phyloP scores from a whole-genome alignment of 495 filamentous ascomycete genomes.

The Zalerion maritima region DNA sequence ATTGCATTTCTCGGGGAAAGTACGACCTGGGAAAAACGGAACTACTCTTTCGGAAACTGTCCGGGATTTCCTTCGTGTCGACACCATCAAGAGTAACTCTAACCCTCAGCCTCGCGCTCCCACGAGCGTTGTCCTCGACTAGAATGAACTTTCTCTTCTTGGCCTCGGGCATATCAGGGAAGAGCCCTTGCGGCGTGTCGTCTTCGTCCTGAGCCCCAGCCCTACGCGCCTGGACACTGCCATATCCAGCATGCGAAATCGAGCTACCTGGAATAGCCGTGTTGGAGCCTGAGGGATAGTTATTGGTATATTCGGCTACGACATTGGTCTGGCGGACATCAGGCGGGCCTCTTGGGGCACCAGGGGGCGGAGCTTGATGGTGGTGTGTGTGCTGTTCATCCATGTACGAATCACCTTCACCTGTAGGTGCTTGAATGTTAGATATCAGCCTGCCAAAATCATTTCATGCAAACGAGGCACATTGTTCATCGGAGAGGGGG shows the following conservation, averaged over 20 bases:
- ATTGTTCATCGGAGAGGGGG: too few species aligned
- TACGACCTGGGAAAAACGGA: constrained; percentile 83
- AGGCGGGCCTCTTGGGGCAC: constrained; percentile 26
- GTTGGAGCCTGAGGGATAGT: constrained; percentile 40
- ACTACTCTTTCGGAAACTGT: constrained; percentile 77
- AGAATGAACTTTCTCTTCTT: constrained; percentile 94
- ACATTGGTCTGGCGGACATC: constrained; percentile 64
- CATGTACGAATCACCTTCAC: constrained; percentile 38
- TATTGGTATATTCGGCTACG: constrained; percentile 58
- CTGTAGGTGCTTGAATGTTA: constrained; percentile 24
- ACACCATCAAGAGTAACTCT: constrained; percentile 77
- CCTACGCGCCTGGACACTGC: constrained; percentile 1
- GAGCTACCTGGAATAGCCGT: constrained; percentile 41
- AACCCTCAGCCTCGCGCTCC: constrained; percentile 65
- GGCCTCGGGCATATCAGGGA: constrained; percentile 69
- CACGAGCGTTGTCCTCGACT: constrained; percentile 73
- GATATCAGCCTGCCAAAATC: too few species aligned
- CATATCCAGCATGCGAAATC: constrained; percentile 1
- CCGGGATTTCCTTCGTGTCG: constrained; percentile 84
- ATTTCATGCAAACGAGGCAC: too few species aligned
- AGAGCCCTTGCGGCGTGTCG: constrained; percentile 49
- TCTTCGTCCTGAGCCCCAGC: constrained; percentile 16
- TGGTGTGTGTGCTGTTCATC: constrained; percentile 49
- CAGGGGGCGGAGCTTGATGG: constrained; percentile 34
- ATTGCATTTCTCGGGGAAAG: constrained; percentile 76